Conservation (phyloP, 2,329 filamentous ascomycete species). For the Malbranchea cinnamomea region DNA sequence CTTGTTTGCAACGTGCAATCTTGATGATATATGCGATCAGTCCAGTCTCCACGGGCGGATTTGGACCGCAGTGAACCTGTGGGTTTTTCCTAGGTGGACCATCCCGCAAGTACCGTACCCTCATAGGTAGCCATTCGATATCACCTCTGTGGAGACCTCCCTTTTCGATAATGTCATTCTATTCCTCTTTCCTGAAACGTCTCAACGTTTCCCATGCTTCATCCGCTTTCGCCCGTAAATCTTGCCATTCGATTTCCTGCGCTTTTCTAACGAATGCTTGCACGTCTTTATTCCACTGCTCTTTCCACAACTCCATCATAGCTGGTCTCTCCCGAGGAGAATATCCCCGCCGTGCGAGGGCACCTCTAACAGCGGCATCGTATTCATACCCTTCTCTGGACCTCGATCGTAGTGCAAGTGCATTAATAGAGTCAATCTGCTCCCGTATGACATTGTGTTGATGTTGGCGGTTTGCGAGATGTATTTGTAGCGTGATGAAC, state of each 20-base stretch:
- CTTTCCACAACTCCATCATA: constrained; percentile 54
- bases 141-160: background rate
- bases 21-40: too few relatives aligned
- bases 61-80: too few relatives aligned
- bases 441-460: constrained; percentile 31
- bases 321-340: constrained; percentile 8
- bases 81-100: too few relatives aligned
- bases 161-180: constrained; percentile 1
- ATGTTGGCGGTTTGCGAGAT: constrained; percentile 49
- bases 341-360: constrained; percentile 10
- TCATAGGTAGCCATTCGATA: background rate
- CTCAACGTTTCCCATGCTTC: constrained; percentile 4
- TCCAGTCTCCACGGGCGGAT: too few relatives aligned
- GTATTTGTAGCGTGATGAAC: constrained; percentile 56
- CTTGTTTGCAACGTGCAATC: too few relatives aligned
- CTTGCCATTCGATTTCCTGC: constrained; percentile 51
- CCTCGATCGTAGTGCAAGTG: constrained; percentile 17
- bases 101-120: background rate
- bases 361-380: constrained; percentile 5
- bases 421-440: constrained; percentile 28
- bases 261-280: constrained; percentile 50
- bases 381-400: background rate
- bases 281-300: constrained; percentile 63
- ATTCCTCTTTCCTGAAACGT: constrained; percentile 2
- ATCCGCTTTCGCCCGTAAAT: constrained; percentile 31